These are phyloP conservation scores for Neurospora africana DNA, from an alignment of 495 filamentous ascomycete genomes.

Conservation along the genomic window DNA sequence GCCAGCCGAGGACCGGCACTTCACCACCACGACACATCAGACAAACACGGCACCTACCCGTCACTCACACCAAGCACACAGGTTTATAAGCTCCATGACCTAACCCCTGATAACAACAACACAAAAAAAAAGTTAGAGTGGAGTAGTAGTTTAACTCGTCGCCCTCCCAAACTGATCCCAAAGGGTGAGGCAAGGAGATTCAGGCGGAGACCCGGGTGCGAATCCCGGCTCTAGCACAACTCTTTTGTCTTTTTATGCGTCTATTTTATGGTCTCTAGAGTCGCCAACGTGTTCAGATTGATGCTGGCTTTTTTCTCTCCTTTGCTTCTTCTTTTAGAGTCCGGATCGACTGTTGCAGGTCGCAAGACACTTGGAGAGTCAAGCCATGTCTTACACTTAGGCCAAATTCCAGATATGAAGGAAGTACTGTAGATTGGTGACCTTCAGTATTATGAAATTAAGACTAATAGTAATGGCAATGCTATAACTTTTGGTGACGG, in stretches of 20 bases:
- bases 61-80: neutral
- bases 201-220: constrained; percentile 17
- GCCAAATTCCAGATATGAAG: neutral
- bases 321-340: neutral
- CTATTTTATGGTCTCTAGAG: neutral
- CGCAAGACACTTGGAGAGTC: neutral
- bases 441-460: neutral
- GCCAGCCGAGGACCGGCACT: neutral
- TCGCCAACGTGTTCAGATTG: neutral
- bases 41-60: neutral
- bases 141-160: constrained; percentile 23
- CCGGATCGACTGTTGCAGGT: neutral
- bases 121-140: constrained; percentile 8
- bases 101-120: neutral
- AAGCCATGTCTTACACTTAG: neutral
- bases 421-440: neutral
- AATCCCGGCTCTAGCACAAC: constrained; percentile 15
- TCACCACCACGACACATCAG: neutral
- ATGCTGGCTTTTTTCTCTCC: neutral
- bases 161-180: constrained; percentile 11
- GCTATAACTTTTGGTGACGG: neutral
- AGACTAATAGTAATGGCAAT: neutral
- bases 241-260: neutral
- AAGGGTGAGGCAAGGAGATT: neutral
- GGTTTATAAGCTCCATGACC: neutral